These are phyloP conservation scores for Trichoderma afroharzianum DNA, from an alignment of 2,329 filamentous ascomycete species.

Conservation along the genomic window DNA sequence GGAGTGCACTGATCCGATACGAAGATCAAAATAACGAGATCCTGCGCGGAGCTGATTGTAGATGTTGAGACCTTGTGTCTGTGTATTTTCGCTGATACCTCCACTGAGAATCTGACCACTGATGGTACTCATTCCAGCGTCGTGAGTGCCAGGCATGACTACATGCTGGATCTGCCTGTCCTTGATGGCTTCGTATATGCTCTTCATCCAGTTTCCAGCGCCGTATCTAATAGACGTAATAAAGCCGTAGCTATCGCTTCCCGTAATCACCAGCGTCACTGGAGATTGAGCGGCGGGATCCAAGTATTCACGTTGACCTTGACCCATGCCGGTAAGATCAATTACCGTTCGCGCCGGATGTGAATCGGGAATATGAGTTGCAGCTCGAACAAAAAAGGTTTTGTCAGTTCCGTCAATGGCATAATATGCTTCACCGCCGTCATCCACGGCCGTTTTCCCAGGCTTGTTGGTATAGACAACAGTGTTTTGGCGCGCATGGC, in stretches of 20 bases:
- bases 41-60: conserved; percentile 44
- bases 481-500: conserved; percentile 30
- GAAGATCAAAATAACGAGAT: conserved; percentile 46
- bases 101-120: conserved; percentile 32
- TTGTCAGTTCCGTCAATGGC: conserved; percentile 29
- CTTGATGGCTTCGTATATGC: conserved; percentile 31
- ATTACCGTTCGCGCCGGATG: conserved; percentile 29
- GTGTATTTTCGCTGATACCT: conserved; percentile 39
- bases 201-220: conserved; percentile 32
- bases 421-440: conserved; percentile 33
- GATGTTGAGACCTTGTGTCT: conserved; percentile 44
- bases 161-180: conserved; percentile 42
- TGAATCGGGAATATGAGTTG: conserved; percentile 29
- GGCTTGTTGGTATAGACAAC: conserved; percentile 25
- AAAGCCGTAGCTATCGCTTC: conserved; percentile 32
- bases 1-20: conserved; percentile 34
- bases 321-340: conserved; percentile 30
- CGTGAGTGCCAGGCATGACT: conserved; percentile 47
- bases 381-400: conserved; percentile 29
- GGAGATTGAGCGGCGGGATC: conserved; percentile 29
- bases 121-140: conserved; percentile 46
- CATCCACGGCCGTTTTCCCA: conserved; percentile 22
- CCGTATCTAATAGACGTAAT: conserved; percentile 29
- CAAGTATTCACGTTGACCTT: conserved; percentile 33
- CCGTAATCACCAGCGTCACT: conserved; percentile 35